phyloP scores from a whole-genome alignment of 2,329 filamentous ascomycete genomes.

The Neoascochyta sp. region DNA sequence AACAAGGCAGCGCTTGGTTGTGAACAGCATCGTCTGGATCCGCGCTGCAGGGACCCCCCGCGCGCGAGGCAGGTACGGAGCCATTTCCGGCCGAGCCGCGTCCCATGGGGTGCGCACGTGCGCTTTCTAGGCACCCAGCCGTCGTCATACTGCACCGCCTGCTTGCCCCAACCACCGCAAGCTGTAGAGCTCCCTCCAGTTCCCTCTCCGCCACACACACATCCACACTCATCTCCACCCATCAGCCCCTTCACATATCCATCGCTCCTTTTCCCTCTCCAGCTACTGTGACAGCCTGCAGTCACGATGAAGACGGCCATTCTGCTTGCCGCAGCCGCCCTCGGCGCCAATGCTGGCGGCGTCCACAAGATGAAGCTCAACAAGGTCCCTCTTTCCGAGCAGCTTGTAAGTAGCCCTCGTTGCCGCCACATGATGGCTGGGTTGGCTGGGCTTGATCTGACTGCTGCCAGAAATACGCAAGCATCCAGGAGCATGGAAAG shows the following conservation, averaged over 20 bases:
- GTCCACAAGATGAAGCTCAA: conserved; percentile 97
- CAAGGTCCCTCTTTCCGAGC: conserved; percentile 89
- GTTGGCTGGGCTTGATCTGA: conserved; percentile 18
- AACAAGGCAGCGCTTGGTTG: no score
- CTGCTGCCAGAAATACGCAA: conserved; percentile 61
- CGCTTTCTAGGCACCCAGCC: no score
- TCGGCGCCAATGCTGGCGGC: conserved; percentile 79
- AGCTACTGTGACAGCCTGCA: no score
- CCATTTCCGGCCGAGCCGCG: no score
- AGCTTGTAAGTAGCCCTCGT: conserved; percentile 65
- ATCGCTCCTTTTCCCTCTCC: conserved; percentile 6
- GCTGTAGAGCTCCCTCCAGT: conserved; percentile 17
- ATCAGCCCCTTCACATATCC: conserved; percentile 12
- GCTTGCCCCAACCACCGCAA: conserved; percentile 13
- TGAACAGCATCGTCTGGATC: no score
- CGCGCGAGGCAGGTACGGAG: not conserved
- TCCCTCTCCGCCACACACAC: conserved; percentile 7
- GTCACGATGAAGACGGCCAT: conserved; percentile 77
- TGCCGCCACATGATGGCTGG: conserved; percentile 3
- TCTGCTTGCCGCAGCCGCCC: conserved; percentile 71
- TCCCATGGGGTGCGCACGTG: no score
- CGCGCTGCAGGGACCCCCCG: not conserved
- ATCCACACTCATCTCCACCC: conserved; percentile 6
- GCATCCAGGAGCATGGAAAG: conserved; percentile 76
- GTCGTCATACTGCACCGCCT: conserved; percentile 4